These are phyloP conservation scores for Cytospora paraplurivora DNA, from an alignment of 2,329 filamentous ascomycete genomes.

Conservation along the genomic window DNA sequence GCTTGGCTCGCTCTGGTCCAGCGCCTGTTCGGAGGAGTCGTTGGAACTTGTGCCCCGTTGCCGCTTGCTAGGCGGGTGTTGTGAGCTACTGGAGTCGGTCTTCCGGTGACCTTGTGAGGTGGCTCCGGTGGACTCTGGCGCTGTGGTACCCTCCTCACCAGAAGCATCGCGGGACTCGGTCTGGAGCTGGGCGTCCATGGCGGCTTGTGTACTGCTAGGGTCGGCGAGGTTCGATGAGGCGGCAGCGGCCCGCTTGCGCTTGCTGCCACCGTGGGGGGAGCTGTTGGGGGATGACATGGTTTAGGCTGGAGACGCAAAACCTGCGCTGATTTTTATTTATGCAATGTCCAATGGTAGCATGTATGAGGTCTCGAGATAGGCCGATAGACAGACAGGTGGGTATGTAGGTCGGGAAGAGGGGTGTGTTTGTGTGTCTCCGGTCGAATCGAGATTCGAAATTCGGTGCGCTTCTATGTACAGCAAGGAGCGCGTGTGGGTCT, in stretches of 20 bases:
- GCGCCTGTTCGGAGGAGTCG: conserved; percentile 43
- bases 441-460: conserved; percentile 20
- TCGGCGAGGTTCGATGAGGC: conserved; percentile 43
- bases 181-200: conserved; percentile 54
- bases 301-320: conserved; percentile 18
- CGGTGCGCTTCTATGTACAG: conserved; percentile 23
- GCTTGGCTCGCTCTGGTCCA: conserved; percentile 69
- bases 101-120: conserved; percentile 57
- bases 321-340: neutral
- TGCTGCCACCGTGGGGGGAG: conserved; percentile 56
- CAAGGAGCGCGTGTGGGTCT: conserved; percentile 17
- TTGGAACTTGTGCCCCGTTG: conserved; percentile 52
- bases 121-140: conserved; percentile 56
- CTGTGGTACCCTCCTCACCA: conserved; percentile 76
- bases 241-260: conserved; percentile 77
- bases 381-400: conserved; percentile 8
- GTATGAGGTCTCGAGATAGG: conserved; percentile 6
- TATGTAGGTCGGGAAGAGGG: conserved; percentile 8
- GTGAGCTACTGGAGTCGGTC: conserved; percentile 44
- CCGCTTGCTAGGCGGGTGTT: conserved; percentile 71
- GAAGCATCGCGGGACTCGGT: conserved; percentile 82
- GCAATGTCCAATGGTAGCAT: neutral
- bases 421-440: conserved; percentile 3
- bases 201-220: conserved; percentile 43
- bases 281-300: conserved; percentile 62